Evolutionary conservation across 495 filamentous ascomycete genomes (phyloP).

Genomic region (Penicillium lagena): DNA sequence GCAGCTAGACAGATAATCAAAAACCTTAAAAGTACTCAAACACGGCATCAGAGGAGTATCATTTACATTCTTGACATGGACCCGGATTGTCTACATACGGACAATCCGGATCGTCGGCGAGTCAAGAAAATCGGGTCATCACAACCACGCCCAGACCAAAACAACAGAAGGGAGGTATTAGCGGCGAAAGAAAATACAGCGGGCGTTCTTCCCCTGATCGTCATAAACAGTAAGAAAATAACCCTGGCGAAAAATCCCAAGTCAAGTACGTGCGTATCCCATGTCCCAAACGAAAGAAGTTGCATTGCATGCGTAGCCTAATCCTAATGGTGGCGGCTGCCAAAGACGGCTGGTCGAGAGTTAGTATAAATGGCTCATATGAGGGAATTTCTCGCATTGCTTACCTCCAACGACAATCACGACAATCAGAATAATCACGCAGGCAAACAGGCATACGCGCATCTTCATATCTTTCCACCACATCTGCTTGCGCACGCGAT

Average conservation of each 20-base stretch:
- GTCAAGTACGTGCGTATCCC: conserved; percentile 5
- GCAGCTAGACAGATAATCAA: too few relatives aligned
- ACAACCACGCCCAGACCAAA: conserved; percentile 32
- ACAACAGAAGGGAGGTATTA: conserved; percentile 39
- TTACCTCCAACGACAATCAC: conserved; percentile 92
- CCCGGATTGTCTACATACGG: neutral
- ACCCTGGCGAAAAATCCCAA: too few relatives aligned
- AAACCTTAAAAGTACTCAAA: conserved; percentile 25
- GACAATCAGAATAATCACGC: conserved; percentile 79
- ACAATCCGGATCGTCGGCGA: neutral
- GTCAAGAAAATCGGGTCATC: conserved; percentile 34
- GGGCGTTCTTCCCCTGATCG: too few relatives aligned
- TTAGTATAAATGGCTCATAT: too few relatives aligned
- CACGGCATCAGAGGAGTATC: conserved; percentile 37
- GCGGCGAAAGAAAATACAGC: conserved; percentile 8
- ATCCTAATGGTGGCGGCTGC: neutral
- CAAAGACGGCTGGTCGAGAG: too few relatives aligned
- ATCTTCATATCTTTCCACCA: conserved; percentile 99
- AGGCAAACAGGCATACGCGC: conserved; percentile 88
- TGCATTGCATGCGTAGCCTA: conserved; percentile 20
- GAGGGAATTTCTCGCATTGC: conserved; percentile 1
- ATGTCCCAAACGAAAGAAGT: conserved; percentile 25
- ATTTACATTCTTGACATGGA: conserved; percentile 36
- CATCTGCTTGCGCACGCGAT: conserved; percentile 92
- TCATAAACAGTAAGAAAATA: conserved; percentile 10